Evolutionary conservation across 805 yeast genomes (phyloP).

Genomic region (Candida glaebosa): DNA sequence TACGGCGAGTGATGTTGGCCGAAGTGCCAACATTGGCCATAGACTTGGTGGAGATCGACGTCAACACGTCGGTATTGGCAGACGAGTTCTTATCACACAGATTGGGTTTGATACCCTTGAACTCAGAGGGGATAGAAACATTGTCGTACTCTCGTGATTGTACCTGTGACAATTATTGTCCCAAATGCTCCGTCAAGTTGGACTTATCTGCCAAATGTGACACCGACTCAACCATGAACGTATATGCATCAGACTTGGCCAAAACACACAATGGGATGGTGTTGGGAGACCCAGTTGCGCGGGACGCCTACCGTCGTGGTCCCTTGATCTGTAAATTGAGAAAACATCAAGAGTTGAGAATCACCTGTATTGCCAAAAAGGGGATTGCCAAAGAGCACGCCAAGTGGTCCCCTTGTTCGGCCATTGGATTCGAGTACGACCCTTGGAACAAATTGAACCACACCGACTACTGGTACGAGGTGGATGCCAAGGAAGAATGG

Average conservation of each 20-base stretch:
- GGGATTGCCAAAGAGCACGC: constrained; percentile 98
- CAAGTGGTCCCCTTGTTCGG: constrained; percentile 96
- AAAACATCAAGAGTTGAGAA: constrained; percentile 84
- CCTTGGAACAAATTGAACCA: constrained; percentile 98
- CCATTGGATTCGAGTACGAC: constrained; percentile 94
- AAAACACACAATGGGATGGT: constrained; percentile 42
- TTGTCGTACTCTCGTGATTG: constrained; percentile 91
- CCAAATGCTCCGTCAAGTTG: constrained; percentile 86
- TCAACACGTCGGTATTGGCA: constrained; percentile 90
- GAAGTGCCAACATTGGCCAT: constrained; percentile 97
- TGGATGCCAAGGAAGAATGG: constrained; percentile 87
- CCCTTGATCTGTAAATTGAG: constrained; percentile 88
- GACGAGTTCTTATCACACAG: constrained; percentile 96
- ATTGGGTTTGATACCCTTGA: constrained; percentile 86
- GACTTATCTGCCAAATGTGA: constrained; percentile 87
- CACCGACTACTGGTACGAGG: constrained; percentile 96
- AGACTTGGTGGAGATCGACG: constrained; percentile 91
- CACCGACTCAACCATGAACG: constrained; percentile 81
- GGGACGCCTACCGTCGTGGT: constrained; percentile 75
- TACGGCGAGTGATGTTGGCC: constrained; percentile 88
- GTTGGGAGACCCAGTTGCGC: constrained; percentile 82
- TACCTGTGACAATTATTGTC: constrained; percentile 97
- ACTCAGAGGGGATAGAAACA: constrained; percentile 77
- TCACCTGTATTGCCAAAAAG: constrained; percentile 94
- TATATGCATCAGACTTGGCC: constrained; percentile 76